These are phyloP conservation scores for Fusarium virguliforme DNA, from an alignment of 2,329 filamentous ascomycete genomes.

Conservation along the genomic window DNA sequence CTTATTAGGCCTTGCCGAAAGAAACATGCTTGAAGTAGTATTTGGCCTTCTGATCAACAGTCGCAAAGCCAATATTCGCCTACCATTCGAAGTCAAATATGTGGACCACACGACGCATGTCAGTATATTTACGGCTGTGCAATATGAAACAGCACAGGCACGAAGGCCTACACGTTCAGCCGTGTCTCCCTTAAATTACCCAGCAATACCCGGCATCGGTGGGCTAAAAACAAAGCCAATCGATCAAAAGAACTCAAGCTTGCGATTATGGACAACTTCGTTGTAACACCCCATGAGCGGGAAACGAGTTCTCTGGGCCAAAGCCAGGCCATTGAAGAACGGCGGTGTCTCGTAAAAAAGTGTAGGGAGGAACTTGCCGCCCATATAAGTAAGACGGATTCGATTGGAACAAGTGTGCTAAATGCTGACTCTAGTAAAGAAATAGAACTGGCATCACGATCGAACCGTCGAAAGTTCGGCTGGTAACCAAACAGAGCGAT, in stretches of 20 bases:
- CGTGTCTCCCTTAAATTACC: not conserved
- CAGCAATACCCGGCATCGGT: not conserved
- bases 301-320: not conserved
- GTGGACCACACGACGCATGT: not conserved
- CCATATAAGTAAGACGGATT: not conserved
- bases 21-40: not conserved
- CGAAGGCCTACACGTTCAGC: not conserved
- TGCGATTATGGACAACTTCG: not conserved
- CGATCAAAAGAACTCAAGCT: not conserved
- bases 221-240: not conserved
- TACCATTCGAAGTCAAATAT: not conserved
- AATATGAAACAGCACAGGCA: not conserved
- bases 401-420: not conserved
- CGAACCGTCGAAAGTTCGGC: not conserved
- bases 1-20: not conserved
- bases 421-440: not conserved
- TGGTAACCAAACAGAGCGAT: not conserved
- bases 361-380: not conserved
- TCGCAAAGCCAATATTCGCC: not conserved
- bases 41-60: not conserved
- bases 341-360: not conserved
- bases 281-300: not conserved
- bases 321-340: not conserved
- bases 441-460: not conserved
- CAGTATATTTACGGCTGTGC: not conserved